phyloP scores from a whole-genome alignment of 73 alveolate genomes.

The Paramecium sexaurelia region DNA sequence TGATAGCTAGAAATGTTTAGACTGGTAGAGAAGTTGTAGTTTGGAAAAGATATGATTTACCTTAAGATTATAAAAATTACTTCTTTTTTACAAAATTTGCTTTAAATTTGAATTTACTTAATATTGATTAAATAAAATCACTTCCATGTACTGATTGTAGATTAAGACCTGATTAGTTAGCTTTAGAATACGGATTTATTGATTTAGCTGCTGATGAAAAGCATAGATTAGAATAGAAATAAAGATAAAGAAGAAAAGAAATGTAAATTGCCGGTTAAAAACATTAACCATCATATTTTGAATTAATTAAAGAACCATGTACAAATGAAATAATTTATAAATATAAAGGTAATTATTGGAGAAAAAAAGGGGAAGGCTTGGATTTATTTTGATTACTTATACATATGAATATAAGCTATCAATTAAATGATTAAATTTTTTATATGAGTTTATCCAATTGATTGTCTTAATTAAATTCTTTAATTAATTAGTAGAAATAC shows the following conservation, averaged over 20 bases:
- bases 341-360: constrained; percentile 76
- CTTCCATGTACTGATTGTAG: constrained; percentile 94
- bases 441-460: neutral
- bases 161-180: constrained; percentile 94
- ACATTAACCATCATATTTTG: constrained; percentile 82
- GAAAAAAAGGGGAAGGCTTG: constrained; percentile 53
- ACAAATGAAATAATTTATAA: constrained; percentile 71
- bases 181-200: constrained; percentile 88
- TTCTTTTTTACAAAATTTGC: constrained; percentile 84
- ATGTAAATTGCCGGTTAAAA: constrained; percentile 77
- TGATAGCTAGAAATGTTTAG: constrained; percentile 68
- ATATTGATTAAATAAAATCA: constrained; percentile 73
- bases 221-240: constrained; percentile 88
- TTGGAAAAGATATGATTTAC: constrained; percentile 82
- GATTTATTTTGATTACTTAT: constrained; percentile 23
- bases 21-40: constrained; percentile 69
- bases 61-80: constrained; percentile 76
- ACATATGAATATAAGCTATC: neutral
- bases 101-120: constrained; percentile 82
- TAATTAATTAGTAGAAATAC: neutral
- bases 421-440: neutral
- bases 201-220: constrained; percentile 91
- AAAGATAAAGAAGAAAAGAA: constrained; percentile 85
- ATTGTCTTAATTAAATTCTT: neutral
- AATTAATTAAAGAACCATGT: constrained; percentile 71